phyloP scores from a whole-genome alignment of 176 grass and related monocot genomes.

The Urochloa ruziziensis region DNA sequence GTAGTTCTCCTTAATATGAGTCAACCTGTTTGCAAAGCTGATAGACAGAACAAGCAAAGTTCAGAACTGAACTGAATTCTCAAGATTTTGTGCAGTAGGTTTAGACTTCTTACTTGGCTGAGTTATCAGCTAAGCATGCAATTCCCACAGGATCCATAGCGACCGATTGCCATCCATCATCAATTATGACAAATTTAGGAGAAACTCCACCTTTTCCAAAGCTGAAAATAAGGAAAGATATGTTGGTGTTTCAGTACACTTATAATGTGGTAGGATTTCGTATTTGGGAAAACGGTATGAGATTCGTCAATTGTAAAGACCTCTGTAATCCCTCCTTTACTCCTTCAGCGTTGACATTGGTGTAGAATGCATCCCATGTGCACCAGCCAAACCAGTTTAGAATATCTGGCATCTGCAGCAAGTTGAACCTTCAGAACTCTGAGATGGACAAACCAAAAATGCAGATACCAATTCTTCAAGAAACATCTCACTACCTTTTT shows the following conservation, averaged over 20 bases:
- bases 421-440: conserved; percentile 11
- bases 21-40: conserved; percentile 88
- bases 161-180: conserved; percentile 82
- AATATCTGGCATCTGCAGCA: conserved; percentile 69
- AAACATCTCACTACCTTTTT: conserved; percentile 55
- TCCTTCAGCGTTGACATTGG: conserved; percentile 64
- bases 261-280: background rate
- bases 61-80: background rate
- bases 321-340: conserved; percentile 68
- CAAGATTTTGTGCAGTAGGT: background rate
- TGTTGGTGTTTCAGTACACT: background rate
- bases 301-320: conserved; percentile 8
- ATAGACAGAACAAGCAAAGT: conserved; percentile 15
- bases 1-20: conserved; percentile 89
- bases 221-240: conserved; percentile 31
- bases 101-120: conserved; percentile 63
- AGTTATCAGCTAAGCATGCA: conserved; percentile 49
- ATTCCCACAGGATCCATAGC: conserved; percentile 60
- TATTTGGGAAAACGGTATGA: background rate
- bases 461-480: background rate
- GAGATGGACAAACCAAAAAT: conserved; percentile 18
- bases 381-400: conserved; percentile 97
- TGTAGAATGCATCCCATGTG: conserved; percentile 96
- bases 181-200: conserved; percentile 81
- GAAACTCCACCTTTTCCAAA: conserved; percentile 58